Conservation (phyloP, 352 stramenopile genomes). For the Phytophthora agathidicida region DNA sequence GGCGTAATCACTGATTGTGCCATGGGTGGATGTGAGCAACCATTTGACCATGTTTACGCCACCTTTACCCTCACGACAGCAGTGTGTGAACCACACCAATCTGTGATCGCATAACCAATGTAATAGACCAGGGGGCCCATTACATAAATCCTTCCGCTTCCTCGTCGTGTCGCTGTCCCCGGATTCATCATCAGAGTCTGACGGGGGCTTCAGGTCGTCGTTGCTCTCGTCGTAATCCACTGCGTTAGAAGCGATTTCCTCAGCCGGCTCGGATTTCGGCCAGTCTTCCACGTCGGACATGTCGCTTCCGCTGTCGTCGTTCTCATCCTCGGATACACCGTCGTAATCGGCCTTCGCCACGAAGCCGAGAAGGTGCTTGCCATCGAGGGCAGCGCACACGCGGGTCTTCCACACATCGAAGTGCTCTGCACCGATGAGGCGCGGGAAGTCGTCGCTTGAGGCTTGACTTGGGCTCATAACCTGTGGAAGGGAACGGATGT, state of each 20-base stretch:
- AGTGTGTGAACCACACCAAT: too few relatives aligned
- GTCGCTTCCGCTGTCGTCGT: not conserved
- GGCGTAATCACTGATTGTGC: too few relatives aligned
- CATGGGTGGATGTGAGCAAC: too few relatives aligned
- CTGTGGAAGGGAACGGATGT: constrained; percentile 4
- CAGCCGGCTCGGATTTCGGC: not conserved
- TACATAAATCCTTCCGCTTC: constrained; percentile 9
- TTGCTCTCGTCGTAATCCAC: constrained; percentile 8
- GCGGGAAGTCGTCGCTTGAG: constrained; percentile 21
- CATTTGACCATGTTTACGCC: too few relatives aligned
- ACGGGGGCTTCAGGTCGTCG: constrained; percentile 3
- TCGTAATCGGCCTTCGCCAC: constrained; percentile 17
- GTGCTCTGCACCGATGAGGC: constrained; percentile 8
- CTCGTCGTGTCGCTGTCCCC: not conserved
- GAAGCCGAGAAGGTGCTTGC: constrained; percentile 23
- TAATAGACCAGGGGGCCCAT: too few relatives aligned
- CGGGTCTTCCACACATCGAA: constrained; percentile 17
- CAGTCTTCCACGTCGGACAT: not conserved
- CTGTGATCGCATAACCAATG: too few relatives aligned
- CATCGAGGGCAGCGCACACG: constrained; percentile 6
- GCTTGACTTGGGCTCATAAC: constrained; percentile 26
- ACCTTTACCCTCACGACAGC: too few relatives aligned
- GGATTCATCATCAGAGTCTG: constrained; percentile 6
- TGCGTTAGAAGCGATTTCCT: not conserved
- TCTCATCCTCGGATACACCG: constrained; percentile 1